Conservation (phyloP, 2,329 filamentous ascomycete genomes). For the Penicillium sp. region DNA sequence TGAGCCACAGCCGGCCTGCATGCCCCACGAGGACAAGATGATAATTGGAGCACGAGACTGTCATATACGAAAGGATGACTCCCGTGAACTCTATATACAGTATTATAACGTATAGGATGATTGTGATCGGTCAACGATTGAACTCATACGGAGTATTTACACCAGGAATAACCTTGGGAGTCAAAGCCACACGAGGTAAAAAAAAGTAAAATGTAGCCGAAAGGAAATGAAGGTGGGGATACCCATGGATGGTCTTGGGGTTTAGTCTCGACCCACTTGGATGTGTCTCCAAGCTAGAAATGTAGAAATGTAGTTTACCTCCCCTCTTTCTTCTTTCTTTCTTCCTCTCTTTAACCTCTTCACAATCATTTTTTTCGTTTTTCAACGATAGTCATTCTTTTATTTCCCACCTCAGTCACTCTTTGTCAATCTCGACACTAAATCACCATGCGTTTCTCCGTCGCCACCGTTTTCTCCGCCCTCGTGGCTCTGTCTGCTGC, state of each 20-base stretch:
- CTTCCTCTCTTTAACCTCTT: conserved; percentile 23
- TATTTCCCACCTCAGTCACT: conserved; percentile 28
- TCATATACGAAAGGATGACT: background rate
- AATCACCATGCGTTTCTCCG: conserved; percentile 43
- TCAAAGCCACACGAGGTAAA: background rate
- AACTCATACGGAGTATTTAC: background rate
- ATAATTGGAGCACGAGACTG: background rate
- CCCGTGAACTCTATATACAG: background rate
- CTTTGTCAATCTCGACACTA: conserved; percentile 20
- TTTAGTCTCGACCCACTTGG: background rate
- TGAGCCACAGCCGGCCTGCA: conserved; percentile 4
- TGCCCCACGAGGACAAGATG: conserved; percentile 2
- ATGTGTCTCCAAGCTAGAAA: conserved; percentile 6
- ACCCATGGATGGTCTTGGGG: background rate
- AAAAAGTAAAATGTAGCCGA: background rate
- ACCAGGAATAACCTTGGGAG: background rate
- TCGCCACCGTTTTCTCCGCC: conserved; percentile 37
- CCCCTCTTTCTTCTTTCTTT: conserved; percentile 10
- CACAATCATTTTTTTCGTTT: conserved; percentile 17
- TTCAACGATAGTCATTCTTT: conserved; percentile 14
- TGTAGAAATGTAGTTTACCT: conserved; percentile 17
- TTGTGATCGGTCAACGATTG: background rate
- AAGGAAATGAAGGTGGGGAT: background rate
- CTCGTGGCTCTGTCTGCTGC: conserved; percentile 42
- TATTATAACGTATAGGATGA: background rate